Evolutionary conservation across 371 early-diverging fungal genomes (phyloP).

Genomic region (Mucor indicus): DNA sequence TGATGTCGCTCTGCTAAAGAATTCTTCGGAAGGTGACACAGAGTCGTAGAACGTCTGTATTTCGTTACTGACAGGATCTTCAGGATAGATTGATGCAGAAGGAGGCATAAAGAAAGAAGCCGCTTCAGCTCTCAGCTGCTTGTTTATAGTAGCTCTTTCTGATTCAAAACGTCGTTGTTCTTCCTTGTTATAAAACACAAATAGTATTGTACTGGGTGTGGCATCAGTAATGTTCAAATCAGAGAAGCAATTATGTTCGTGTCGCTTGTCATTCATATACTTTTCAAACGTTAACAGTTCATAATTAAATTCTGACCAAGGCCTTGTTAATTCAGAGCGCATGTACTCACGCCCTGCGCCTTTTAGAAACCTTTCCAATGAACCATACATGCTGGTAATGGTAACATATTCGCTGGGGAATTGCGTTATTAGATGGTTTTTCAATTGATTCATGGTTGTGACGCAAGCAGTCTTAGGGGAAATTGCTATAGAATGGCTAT

Average conservation of each 20-base stretch:
- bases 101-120: too few species aligned
- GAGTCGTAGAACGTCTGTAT: background rate
- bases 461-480: background rate
- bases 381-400: background rate
- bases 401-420: background rate
- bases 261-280: slow-evolving; percentile 10
- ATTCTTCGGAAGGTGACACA: background rate
- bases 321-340: background rate
- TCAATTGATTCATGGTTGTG: background rate
- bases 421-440: background rate
- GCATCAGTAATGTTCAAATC: background rate
- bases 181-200: slow-evolving; percentile 7
- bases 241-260: slow-evolving; percentile 8
- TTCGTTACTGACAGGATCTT: slow-evolving; percentile 3
- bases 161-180: slow-evolving; percentile 4
- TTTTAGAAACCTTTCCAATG: slow-evolving; percentile 4
- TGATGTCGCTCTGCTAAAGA: background rate
- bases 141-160: background rate
- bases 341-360: slow-evolving; percentile 5
- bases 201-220: background rate
- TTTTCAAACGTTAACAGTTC: background rate
- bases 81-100: too few species aligned
- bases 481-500: background rate
- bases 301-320: slow-evolving; percentile 8
- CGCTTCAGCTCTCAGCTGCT: background rate